Evolutionary conservation across 2,329 filamentous ascomycete genomes (phyloP), one percentile per base, ranked within the genome.

Genomic region (Colletotrichum tropicicola): DNA sequence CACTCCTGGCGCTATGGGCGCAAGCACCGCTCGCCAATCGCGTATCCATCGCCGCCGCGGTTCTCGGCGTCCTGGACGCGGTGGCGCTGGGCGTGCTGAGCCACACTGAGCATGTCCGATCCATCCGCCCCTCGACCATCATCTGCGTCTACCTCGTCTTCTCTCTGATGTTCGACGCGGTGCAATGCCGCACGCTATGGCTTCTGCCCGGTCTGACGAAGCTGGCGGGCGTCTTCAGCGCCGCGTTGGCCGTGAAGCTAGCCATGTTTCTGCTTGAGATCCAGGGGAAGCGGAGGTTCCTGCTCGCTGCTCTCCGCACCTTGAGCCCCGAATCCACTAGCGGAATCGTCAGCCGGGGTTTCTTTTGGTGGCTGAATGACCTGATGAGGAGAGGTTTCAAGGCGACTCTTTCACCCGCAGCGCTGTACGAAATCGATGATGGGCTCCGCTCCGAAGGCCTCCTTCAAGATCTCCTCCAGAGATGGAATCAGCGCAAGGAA

Each of bases 361-460:
- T 77, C 57, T 77, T 77, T 28, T 61, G 76, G 21, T 77, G 75
- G 75, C 63, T 77, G 13, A 76, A 77, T 35, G 65, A 69, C 6
- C 44, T 77, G 12, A 73, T 70, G 1, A 70, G 70, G 15, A 68
- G 70, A 28, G 72, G 72, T 4, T 65, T 61, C 28, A 64, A 43
- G 21, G 48, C 64, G 0, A 59, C 53, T 9, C 13, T 69, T 2
- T 51, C 65, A 1, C 37, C 54, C 1, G 25, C 23, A 5, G 21
- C 54, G 0, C 58, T 77, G 3, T 75, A 75, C 3, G 25, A 44
- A 13, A 45, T 64, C 5, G 59, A 66, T 23, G 73, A 77, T 32
- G 73, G 73, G 21, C 49, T 77, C 1, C 72, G 68, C 0, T 77
- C 74, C 0, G 69, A 70, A n/a, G 71, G 69, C 9, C 71, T 77